Conservation (phyloP, 768 basidiomycete species). For the Calocybe indica region DNA sequence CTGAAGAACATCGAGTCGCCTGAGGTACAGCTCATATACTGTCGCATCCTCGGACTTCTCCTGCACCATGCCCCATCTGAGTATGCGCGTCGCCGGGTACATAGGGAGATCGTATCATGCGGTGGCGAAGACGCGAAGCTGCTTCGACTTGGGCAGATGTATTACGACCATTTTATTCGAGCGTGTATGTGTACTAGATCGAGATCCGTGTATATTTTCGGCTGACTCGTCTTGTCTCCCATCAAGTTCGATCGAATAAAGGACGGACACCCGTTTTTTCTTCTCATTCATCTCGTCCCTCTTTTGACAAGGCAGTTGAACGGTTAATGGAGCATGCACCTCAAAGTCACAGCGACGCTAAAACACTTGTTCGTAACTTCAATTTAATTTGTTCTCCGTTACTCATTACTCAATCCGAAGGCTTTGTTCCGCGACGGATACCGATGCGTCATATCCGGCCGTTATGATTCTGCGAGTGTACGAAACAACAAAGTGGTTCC, state of each 20-base stretch:
- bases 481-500: neutral
- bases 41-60: slow-evolving; percentile 8
- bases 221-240: neutral
- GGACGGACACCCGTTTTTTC: neutral
- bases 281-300: neutral
- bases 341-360: slow-evolving; percentile 3
- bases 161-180: slow-evolving; percentile 2
- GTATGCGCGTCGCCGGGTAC: neutral
- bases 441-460: slow-evolving; percentile 6
- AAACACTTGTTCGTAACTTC: slow-evolving; percentile 1
- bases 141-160: neutral
- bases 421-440: slow-evolving; percentile 7
- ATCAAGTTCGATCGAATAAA: slow-evolving; percentile 2
- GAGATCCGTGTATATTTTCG: neutral
- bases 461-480: slow-evolving; percentile 1
- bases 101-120: slow-evolving; percentile 4
- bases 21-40: neutral
- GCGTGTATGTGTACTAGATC: neutral
- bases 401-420: slow-evolving; percentile 1
- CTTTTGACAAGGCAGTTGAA: neutral
- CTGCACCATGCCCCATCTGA: slow-evolving; percentile 6
- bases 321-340: neutral
- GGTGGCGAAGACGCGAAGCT: neutral
- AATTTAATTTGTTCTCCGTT: neutral
- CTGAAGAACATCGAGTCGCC: no score